Evolutionary conservation across 2,329 filamentous ascomycete species (phyloP), one percentile per base, ranked within the genome.

Genomic region (Diplodia mutila): DNA sequence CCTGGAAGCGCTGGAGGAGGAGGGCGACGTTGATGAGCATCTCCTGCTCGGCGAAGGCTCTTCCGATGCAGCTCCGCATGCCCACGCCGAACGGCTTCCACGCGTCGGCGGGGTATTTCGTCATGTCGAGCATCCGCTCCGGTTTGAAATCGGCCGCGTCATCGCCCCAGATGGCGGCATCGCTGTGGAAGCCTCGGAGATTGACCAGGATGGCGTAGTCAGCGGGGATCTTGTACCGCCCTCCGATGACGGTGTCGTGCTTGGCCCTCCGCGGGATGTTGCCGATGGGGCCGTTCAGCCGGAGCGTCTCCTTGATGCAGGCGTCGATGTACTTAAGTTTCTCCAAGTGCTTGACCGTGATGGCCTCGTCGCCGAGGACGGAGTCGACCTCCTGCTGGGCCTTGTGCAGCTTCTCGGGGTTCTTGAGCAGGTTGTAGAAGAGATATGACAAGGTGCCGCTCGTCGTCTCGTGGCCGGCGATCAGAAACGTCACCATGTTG

Each of bases 21-120:
- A 74, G 67, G 9, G 73, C 69, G 2, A 73, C 63, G n/a, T 68
- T 67, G 46, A 75, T 69, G 4, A 72, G 67, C 71, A 73, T 71
- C 53, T 94, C 91, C 74, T 94, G 91, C 88, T 89, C 91, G 1
- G 91, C 90, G 74, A 93, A 93, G 0, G 87, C 84, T 1, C 90
- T 82, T 4, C 91, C 91, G 69, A 93, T 93, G 71, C 91, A 94
- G 1, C 82, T 89, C 65, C 91, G 81, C 70, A 85, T 82, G 1
- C 91, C 91, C 68, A 91, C 90, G 1, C 91, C 91, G 71, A 93
- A 94, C 3, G 91, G 90, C 78, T 78, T 73, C 49, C 70, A 72
- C 16, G 71, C 66, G 25, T 75, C 73, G 9, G 71, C 71, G 1
- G 76, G 77, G 29, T 78, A 67, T 37, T 73, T 73, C 69, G 87